Evolutionary conservation across 805 yeast species (phyloP), one percentile per base, ranked within the genome.

Genomic region (Clavispora phyllophila): DNA sequence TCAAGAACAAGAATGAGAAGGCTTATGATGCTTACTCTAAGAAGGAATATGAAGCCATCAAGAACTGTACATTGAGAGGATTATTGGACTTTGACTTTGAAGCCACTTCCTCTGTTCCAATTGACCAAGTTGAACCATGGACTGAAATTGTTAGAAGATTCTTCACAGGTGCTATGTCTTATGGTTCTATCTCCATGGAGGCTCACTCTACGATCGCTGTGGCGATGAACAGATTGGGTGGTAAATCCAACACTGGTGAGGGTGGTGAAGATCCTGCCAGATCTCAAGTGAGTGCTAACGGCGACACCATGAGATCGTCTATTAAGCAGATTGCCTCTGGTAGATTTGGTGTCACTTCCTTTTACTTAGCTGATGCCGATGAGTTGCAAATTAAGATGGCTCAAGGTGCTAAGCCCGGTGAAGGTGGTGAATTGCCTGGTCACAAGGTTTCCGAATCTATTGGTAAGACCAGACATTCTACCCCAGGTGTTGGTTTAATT

Each of bases 111-210:
- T 77, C 90, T 4, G 93, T 91, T 41, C 97, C 99, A 44, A 70
- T 91, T 49, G 99, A 91, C 60, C 98, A 93, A 70, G 99, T 91
- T 53, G 99, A 91, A 72, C 99, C 99, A 36, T 91, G 99, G 99
- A 93, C 98, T 28, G 99, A 91, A 65, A 91, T 91, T 63, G 99
- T 90, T 26, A 82, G 96, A 57, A 79, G 99, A 57, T 93, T 93
- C 63, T 90, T 90, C 50, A 90, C 99, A n/a, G 99, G 99, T 71
- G 99, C 99, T 41, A 91, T 91, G 99, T 90, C 97, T 2, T 91
- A 93, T 61, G 99, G 99, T 60, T 91, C 98, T 38, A 91, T 91
- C 60, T 91, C 98, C 4, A 86, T 90, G 96, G 99, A 91, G 68
- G 90, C 97, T 2, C 99, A 91, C 68, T 88, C 97, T 4, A 91